Percentiles rank a stretch among this genome's conserved stretches.
phyloP scores from a whole-genome alignment of 441 rosid genomes.

The Oxalis stricta region DNA sequence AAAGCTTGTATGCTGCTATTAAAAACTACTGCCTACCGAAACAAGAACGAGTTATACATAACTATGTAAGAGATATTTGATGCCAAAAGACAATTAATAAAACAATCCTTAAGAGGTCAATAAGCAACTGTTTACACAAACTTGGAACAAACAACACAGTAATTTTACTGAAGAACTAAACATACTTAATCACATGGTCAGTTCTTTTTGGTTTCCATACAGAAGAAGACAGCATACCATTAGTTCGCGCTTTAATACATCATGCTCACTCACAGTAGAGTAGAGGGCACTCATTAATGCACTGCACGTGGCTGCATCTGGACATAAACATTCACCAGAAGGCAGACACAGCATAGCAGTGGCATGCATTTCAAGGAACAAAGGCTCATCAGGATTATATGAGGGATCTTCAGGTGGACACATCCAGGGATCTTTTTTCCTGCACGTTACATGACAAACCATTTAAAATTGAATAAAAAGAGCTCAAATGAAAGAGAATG shows the following conservation, averaged over 20 bases:
- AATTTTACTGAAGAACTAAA: not conserved
- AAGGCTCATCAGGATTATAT: slow-evolving; percentile 33
- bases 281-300: slow-evolving; percentile 84
- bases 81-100: not conserved
- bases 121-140: too few species aligned
- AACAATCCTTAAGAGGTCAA: too few species aligned
- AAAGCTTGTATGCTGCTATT: too few species aligned
- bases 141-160: not conserved
- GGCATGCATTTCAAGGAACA: slow-evolving; percentile 82
- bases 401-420: slow-evolving; percentile 41
- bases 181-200: too few species aligned
- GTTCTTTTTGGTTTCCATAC: not conserved
- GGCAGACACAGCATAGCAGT: slow-evolving; percentile 88
- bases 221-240: slow-evolving; percentile 33
- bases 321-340: slow-evolving; percentile 87
- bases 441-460: slow-evolving; percentile 8
- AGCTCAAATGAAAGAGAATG: not conserved
- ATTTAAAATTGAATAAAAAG: not conserved
- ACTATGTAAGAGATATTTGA: not conserved
- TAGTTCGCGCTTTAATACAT: slow-evolving; percentile 65
- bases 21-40: too few species aligned
- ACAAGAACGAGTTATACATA: too few species aligned
- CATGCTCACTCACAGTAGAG: slow-evolving; percentile 76
- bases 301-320: slow-evolving; percentile 81
- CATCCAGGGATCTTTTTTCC: slow-evolving; percentile 73